Evolutionary conservation across 441 rosid species (phyloP).

Genomic region (Capsella rubella): DNA sequence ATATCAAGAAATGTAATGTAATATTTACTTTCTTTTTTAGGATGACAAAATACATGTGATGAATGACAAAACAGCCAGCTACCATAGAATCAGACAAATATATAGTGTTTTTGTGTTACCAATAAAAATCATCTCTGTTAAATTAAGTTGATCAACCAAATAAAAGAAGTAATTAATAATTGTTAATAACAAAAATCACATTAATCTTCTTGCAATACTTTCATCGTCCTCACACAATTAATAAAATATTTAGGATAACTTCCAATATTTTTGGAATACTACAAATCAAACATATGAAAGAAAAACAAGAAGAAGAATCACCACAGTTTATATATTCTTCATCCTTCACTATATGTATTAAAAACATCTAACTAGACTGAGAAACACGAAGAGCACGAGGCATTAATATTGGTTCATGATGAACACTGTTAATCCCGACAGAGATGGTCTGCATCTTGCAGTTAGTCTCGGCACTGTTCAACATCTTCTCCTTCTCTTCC

Average conservation of each 20-base stretch:
- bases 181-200: constrained; percentile 22
- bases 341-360: not conserved
- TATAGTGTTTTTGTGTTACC: too few species aligned
- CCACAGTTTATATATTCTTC: not conserved
- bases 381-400: constrained; percentile 56
- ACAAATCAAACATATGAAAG: not conserved
- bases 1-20: too few species aligned
- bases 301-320: not conserved
- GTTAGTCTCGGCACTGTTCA: constrained; percentile 42
- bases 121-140: not conserved
- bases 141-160: not conserved
- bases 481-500: constrained; percentile 28
- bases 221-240: not conserved
- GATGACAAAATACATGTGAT: too few species aligned
- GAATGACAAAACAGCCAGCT: too few species aligned
- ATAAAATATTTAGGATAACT: constrained; percentile 18
- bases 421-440: constrained; percentile 40
- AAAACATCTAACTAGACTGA: constrained; percentile 42
- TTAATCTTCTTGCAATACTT: not conserved
- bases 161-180: not conserved
- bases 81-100: too few species aligned
- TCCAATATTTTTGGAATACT: constrained; percentile 30
- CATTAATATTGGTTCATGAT: constrained; percentile 47
- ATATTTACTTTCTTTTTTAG: too few species aligned
- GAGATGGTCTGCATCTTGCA: constrained; percentile 68